Base-by-base conservation (phyloP, 495 filamentous ascomycete genomes). In the Podospora tetraspora region DNA sequence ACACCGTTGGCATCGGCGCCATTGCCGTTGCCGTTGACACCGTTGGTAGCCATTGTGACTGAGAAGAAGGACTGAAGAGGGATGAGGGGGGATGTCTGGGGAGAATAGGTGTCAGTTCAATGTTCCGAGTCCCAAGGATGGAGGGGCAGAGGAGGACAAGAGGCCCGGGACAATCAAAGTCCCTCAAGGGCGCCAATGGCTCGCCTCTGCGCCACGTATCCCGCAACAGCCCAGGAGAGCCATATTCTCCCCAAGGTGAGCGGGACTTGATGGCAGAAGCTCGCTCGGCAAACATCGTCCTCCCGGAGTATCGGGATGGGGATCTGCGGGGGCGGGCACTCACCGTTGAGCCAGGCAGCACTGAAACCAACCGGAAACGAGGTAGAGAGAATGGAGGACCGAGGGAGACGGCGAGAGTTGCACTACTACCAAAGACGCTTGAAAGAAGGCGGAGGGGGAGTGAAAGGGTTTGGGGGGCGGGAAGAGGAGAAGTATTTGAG, bases 21-120 rank as follows among this genome's bases (percentile, higher is more conserved):
- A 30, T 75, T 43, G 52, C 57, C 56, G 62, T 60, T 52, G 62
- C 73, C 74, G 25, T 75, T 75, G 68, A 71, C 68, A 70, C 81
- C 80, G 81, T 86, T 88, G 73, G 85, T 74, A 79, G 84, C 85
- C 87, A 91, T 91, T 88, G 83, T 73, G 57, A 1, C 22, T 68
- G 32, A 32, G 27, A 30, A 25, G 66, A 29, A 62, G n/a, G 52
- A 43, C 16, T 43, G 34, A 21, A 25, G 62, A 22, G 37, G 34
- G 13, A 12, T 43, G 34, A 43, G 34, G 13, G 22, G 16, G 2
- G n/a, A 13, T 5, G 62, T 19, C 66, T 70, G 43, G 22, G 9
- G 57, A 24, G 37, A 63, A 21, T 30, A 30, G 13, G 19, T 13
- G 19, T 52, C 43, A 52, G 43, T 52, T 8, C 16, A 52, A 52